Percentiles rank a stretch among this genome's conserved stretches.
These are phyloP conservation scores for Pugionium cornutum DNA, from an alignment of 345 rosid genomes.

Conservation along the genomic window DNA sequence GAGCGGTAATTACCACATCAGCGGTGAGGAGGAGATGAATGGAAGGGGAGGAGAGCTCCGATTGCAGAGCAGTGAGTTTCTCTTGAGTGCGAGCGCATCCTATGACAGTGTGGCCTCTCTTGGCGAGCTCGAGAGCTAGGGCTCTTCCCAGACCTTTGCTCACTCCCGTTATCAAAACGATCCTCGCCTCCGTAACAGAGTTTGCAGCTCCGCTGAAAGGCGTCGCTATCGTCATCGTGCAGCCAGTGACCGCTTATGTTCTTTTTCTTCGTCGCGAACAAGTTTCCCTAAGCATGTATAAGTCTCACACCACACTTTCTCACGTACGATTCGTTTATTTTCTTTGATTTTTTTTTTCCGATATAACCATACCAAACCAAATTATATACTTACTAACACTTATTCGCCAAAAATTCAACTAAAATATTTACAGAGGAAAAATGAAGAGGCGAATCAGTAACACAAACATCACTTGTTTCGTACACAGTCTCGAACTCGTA, in stretches of 20 bases:
- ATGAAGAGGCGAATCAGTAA: constrained; percentile 6
- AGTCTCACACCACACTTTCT: too few species aligned
- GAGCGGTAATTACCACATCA: constrained; percentile 58
- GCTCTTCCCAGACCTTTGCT: constrained; percentile 90
- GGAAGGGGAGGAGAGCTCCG: constrained; percentile 52
- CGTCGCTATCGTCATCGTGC: constrained; percentile 39
- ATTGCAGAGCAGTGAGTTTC: constrained; percentile 64
- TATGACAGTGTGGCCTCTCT: constrained; percentile 79
- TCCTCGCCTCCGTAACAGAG: constrained; percentile 41
- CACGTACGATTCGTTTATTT: background rate
- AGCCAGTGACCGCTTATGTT: constrained; percentile 4
- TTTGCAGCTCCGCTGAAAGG: constrained; percentile 44
- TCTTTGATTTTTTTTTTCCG: background rate
- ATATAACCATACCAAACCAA: background rate
- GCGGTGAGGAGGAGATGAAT: constrained; percentile 72
- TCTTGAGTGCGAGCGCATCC: constrained; percentile 93
- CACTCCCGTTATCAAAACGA: constrained; percentile 80
- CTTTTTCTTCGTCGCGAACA: background rate
- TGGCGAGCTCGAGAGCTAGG: constrained; percentile 79
- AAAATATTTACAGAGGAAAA: constrained; percentile 11
- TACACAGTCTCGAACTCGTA: background rate
- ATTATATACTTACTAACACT: too few species aligned
- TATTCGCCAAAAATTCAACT: background rate
- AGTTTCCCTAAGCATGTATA: too few species aligned
- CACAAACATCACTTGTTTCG: constrained; percentile 1